phyloP scores from a whole-genome alignment of 2,329 filamentous ascomycete species.

The Chaetoscypha palmicola region DNA sequence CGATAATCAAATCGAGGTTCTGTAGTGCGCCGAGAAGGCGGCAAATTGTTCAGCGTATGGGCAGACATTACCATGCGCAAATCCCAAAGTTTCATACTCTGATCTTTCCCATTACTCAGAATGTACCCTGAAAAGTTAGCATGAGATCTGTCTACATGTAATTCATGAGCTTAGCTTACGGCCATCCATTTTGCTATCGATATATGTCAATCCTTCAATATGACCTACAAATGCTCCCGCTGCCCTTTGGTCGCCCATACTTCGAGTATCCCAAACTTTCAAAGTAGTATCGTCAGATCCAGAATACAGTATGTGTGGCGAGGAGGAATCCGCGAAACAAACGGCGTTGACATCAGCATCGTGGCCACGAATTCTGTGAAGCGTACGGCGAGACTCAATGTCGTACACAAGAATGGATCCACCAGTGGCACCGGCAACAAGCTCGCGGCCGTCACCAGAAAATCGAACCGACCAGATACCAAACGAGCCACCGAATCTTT shows the following conservation, averaged over 20 bases:
- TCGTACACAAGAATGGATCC: slow-evolving; percentile 84
- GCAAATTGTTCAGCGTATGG: slow-evolving; percentile 50
- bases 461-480: slow-evolving; percentile 88
- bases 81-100: slow-evolving; percentile 97
- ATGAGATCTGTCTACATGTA: slow-evolving; percentile 3
- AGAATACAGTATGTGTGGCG: slow-evolving; percentile 90
- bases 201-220: slow-evolving; percentile 59
- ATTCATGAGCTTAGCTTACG: slow-evolving; percentile 30
- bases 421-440: slow-evolving; percentile 81
- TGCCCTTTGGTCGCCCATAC: slow-evolving; percentile 75
- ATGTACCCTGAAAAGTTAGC: slow-evolving; percentile 52
- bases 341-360: slow-evolving; percentile 91
- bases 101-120: slow-evolving; percentile 90
- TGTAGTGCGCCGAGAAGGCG: slow-evolving; percentile 43
- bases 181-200: slow-evolving; percentile 64
- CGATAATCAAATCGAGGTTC: slow-evolving; percentile 67
- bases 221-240: slow-evolving; percentile 62
- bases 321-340: slow-evolving; percentile 82
- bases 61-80: slow-evolving; percentile 80
- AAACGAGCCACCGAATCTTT: slow-evolving; percentile 35
- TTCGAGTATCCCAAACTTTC: slow-evolving; percentile 93
- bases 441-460: slow-evolving; percentile 81
- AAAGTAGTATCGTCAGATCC: slow-evolving; percentile 91
- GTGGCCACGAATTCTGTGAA: slow-evolving; percentile 61
- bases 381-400: slow-evolving; percentile 69